Conservation (phyloP, 179 eudicot genomes). For the Beta lomatogona region DNA sequence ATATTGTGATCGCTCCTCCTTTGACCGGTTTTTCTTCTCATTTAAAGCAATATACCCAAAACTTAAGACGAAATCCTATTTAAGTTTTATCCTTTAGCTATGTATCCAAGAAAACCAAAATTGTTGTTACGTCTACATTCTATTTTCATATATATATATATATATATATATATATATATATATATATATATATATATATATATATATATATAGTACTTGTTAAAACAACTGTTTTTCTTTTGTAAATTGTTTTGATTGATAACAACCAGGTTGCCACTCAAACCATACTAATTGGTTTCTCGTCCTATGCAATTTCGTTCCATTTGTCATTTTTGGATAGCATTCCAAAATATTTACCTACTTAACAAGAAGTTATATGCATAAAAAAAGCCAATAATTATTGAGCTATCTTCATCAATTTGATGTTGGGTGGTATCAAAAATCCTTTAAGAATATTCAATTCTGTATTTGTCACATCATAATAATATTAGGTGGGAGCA, state of each 20-base stretch:
- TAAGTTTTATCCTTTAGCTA: no score
- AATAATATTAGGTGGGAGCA: not conserved
- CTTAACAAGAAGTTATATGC: slow-evolving; percentile 17
- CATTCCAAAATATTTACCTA: not conserved
- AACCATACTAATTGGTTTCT: not conserved
- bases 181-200: no score
- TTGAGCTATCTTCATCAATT: not conserved
- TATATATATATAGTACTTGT: no score
- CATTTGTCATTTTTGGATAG: slow-evolving; percentile 12
- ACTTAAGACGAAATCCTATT: no score
- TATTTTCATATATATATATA: no score
- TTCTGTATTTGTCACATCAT: slow-evolving; percentile 16
- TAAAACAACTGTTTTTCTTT: no score
- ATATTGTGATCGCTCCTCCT: no score
- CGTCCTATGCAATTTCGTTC: slow-evolving; percentile 17
- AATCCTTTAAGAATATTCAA: slow-evolving; percentile 7
- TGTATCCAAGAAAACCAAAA: no score
- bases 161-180: no score
- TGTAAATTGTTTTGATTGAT: not conserved
- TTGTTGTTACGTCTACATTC: no score
- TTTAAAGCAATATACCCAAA: no score
- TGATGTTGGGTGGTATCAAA: slow-evolving; percentile 8
- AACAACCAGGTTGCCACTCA: not conserved
- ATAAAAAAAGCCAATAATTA: slow-evolving; percentile 1
- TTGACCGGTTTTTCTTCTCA: no score